Base-by-base conservation (phyloP, 495 filamentous ascomycete genomes). In the Pyrenopolyporus hunteri region DNA sequence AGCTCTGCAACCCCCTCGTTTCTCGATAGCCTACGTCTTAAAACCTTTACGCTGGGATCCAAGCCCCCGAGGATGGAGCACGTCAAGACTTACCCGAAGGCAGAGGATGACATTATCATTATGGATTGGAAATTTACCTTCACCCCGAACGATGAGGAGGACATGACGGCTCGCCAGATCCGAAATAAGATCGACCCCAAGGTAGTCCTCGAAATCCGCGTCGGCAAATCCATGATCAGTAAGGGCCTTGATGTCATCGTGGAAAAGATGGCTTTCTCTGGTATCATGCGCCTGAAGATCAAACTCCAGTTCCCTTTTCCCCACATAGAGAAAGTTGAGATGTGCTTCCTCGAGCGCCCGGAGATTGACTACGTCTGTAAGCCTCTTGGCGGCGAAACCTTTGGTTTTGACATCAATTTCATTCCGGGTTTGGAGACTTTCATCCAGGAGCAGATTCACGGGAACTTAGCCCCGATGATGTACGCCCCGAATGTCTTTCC, bases 121-220 rank as follows among this genome's bases (percentile, higher is more conserved):
- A 99, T 98, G 95, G 94, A 99, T 70, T 99, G 94, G 94, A 93
- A 96, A 64, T 98, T 99, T 76, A 97, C 93, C 77, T 99, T 99
- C 74, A 98, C 90, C 0, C 94, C 94, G 6, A 97, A 93, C 64
- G 94, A 99, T 73, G 89, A 82, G 7, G 85, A 89, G 57, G 94
- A 99, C 75, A 81, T 99, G 81, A 99, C 94, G 4, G 78, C 86
- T 16, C 86, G 88, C 37, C 94, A 99, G 69, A 72, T 95, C 63
- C 94, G 91, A 77, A 89, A 93, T 74, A 97, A 95, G 77, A 82
- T 97, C 72, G 97, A 99, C 71, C 94, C 94, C 60, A 99, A 98
- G 76, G 82, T 99, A 55, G 89, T 96, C 4, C 82, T 99, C 7
- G 94, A 98, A 71, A 89, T 98, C 43, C 83, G 94, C 61, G 75